Evolutionary conservation across 2,329 filamentous ascomycete species (phyloP).

Genomic region (Xylariaceae sp.): DNA sequence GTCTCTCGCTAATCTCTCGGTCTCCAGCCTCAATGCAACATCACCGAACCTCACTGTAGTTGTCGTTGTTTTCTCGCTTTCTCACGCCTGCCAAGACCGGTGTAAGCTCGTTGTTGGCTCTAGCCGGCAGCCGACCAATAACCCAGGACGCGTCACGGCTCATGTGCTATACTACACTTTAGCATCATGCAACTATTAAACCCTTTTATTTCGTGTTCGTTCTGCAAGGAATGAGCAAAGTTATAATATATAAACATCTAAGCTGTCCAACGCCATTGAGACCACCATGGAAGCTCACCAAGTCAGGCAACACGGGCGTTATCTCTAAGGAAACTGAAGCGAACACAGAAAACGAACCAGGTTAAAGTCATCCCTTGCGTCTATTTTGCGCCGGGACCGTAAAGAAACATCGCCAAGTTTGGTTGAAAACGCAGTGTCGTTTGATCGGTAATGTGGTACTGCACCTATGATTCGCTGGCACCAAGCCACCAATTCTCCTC

Average conservation of each 20-base stretch:
- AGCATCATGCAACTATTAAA: neutral
- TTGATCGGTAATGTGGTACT: neutral
- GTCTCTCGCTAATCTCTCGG: neutral
- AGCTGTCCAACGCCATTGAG: too few species aligned
- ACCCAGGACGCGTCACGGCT: neutral
- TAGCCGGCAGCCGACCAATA: neutral
- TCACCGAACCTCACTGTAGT: conserved; percentile 4
- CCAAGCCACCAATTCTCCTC: neutral
- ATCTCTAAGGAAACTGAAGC: too few species aligned
- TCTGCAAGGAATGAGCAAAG: too few species aligned
- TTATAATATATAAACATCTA: too few species aligned
- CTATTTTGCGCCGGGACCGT: too few species aligned
- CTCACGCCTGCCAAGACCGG: conserved; percentile 4
- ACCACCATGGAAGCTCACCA: neutral
- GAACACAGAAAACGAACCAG: conserved; percentile 2
- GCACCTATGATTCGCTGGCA: neutral
- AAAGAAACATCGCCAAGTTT: too few species aligned
- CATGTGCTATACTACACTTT: neutral
- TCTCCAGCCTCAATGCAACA: conserved; percentile 5
- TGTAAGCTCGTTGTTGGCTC: neutral
- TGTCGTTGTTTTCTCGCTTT: too few species aligned
- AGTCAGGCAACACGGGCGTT: too few species aligned
- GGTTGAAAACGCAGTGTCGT: neutral
- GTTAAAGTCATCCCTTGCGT: neutral
- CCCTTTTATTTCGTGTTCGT: too few species aligned